A percentile compares a stretch with the other conserved stretches of the same genome.
These are phyloP conservation scores for Xylaria bambusicola DNA, from an alignment of 495 filamentous ascomycete genomes.

Conservation along the genomic window DNA sequence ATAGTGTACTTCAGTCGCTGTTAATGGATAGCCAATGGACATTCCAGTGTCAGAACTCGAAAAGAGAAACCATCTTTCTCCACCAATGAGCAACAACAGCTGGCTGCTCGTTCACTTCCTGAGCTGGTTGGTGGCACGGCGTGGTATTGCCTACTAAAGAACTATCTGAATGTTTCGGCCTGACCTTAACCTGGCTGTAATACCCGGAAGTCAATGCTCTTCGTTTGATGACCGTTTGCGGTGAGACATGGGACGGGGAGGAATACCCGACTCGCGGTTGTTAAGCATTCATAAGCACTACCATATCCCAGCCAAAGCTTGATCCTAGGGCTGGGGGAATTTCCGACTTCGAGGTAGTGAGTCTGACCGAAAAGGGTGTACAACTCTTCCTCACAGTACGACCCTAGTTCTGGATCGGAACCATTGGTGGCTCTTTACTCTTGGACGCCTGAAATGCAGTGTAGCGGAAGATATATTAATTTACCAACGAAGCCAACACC, in stretches of 20 bases:
- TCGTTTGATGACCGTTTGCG: background rate
- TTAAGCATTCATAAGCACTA: constrained; percentile 12
- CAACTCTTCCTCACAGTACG: background rate
- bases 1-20: background rate
- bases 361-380: background rate
- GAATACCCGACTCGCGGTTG: constrained; percentile 14
- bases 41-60: background rate
- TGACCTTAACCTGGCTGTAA: background rate
- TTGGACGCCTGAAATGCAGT: constrained; percentile 9
- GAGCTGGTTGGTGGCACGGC: constrained; percentile 11
- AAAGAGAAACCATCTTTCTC: background rate
- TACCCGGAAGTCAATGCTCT: background rate
- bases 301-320: background rate
- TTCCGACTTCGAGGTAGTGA: background rate
- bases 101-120: background rate
- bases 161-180: constrained; percentile 1
- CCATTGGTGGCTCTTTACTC: background rate
- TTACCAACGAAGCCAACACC: background rate
- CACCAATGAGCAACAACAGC: background rate
- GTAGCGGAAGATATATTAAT: constrained; percentile 15
- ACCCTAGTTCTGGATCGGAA: background rate
- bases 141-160: background rate
- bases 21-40: background rate
- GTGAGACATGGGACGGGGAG: constrained; percentile 8
- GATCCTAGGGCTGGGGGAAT: background rate